Base-by-base conservation (phyloP, 257 asterid genomes). In the Phtheirospermum japonicum region DNA sequence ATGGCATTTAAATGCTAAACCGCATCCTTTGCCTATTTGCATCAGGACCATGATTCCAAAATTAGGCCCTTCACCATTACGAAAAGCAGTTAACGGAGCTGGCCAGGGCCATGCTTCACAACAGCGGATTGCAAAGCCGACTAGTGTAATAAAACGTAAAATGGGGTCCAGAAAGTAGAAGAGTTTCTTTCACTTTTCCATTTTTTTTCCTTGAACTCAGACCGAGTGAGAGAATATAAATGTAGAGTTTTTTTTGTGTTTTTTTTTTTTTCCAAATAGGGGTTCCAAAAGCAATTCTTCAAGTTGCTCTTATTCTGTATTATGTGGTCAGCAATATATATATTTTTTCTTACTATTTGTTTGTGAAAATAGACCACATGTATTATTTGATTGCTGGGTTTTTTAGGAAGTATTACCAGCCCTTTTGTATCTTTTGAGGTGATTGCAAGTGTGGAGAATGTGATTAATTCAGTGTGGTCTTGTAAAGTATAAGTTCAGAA, bases 61-160 rank as follows among this genome's bases (percentile, higher is more conserved):
- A 73, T n/a, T 59, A 39, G 91, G 81, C 43, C 85, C 87, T 42
- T 87, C 95, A 18, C 89, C 89, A 8, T 81, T 86, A 30, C 75
- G 84, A 57, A 92, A 86, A 73, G 66, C 63, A n/a, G 74, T 56
- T 55, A 79, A 63, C 66, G 84, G 81, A 58, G 61, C 56, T 63
- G 77, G 75, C 57, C 83, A 71, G 60, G 80, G 74, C 36, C 88
- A 76, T 64, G 59, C 82, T 33, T 73, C 83, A 61, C 87, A 66
- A 61, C 87, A 66, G 51, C 61, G 77, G 71, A 67, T 39, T 59
- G 95, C 86, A 31, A 78, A 84, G 70, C 82, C 73, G 37, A 69
- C 77, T 39, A 45, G 80, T 33, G 95, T 81, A 68, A 67, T 64
- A 32, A 86, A 91, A 67, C 83, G 93, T 28, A 88, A 88, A 79